Percentiles rank a stretch among this genome's conserved stretches.
phyloP scores from a whole-genome alignment of 1,284 basidiomycete species.

The Prillingera fragicola region DNA sequence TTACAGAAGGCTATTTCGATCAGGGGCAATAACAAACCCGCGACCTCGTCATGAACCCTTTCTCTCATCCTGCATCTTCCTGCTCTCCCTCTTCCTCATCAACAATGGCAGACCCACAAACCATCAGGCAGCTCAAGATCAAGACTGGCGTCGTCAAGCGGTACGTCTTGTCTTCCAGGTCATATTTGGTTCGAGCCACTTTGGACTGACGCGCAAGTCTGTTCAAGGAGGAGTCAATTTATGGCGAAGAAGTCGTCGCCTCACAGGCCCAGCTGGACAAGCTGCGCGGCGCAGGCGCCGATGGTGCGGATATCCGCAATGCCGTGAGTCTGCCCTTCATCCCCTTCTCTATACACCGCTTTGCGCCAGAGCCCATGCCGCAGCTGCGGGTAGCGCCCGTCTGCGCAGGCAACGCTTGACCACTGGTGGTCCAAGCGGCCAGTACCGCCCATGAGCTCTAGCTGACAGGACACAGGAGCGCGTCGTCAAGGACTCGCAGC shows the following conservation, averaged over 20 bases:
- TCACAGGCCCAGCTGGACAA: constrained; percentile 60
- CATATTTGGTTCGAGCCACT: not conserved
- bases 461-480: constrained; percentile 54
- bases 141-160: constrained; percentile 67
- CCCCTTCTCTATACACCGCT: too few relatives aligned
- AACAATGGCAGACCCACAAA: constrained; percentile 37
- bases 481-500: constrained; percentile 69
- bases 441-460: too few relatives aligned
- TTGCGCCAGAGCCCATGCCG: too few relatives aligned
- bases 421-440: too few relatives aligned
- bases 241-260: constrained; percentile 63
- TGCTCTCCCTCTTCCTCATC: not conserved
- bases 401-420: too few relatives aligned
- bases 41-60: too few relatives aligned
- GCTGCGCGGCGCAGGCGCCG: constrained; percentile 58
- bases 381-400: too few relatives aligned
- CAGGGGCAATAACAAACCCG: too few relatives aligned
- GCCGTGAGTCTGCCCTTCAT: too few relatives aligned
- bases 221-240: constrained; percentile 64
- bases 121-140: constrained; percentile 64
- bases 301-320: constrained; percentile 75
- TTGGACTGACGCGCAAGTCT: constrained; percentile 51
- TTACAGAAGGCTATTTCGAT: too few relatives aligned
- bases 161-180: constrained; percentile 51
- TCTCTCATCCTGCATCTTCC: too few relatives aligned